Conservation (phyloP, 2,329 filamentous ascomycete species). For the Penicillium sp. region DNA sequence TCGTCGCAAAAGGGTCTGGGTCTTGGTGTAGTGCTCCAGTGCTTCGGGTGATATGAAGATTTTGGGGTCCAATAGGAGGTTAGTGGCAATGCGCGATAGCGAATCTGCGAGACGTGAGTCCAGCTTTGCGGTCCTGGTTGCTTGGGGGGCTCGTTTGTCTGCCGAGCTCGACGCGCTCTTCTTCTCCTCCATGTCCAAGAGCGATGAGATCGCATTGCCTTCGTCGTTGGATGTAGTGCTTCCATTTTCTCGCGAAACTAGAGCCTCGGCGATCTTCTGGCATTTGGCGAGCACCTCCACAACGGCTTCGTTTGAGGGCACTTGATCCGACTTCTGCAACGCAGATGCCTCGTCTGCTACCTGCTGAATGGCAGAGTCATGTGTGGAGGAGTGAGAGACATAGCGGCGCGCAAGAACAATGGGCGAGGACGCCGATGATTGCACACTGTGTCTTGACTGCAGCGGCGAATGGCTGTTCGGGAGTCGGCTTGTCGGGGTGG, state of each 20-base stretch:
- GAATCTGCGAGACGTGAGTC: conserved; percentile 40
- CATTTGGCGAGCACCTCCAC: conserved; percentile 36
- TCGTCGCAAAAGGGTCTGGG: conserved; percentile 70
- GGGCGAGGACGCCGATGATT: conserved; percentile 3
- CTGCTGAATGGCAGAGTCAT: conserved; percentile 30
- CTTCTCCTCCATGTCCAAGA: conserved; percentile 43
- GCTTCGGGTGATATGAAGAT: conserved; percentile 76
- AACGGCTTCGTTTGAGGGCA: conserved; percentile 37
- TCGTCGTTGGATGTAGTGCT: conserved; percentile 22
- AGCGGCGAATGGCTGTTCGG: conserved; percentile 16
- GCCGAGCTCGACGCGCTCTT: conserved; percentile 17
- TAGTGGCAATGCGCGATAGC: conserved; percentile 60
- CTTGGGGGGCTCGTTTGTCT: conserved; percentile 11
- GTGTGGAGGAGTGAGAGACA: conserved; percentile 16
- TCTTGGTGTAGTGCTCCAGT: conserved; percentile 70
- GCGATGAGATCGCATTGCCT: conserved; percentile 40
- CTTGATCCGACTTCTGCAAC: conserved; percentile 29
- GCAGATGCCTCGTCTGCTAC: conserved; percentile 27
- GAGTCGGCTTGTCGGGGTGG: conserved; percentile 5
- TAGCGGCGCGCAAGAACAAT: conserved; percentile 13
- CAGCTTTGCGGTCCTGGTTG: conserved; percentile 28
- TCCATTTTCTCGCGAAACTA: conserved; percentile 29
- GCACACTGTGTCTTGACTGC: conserved; percentile 13
- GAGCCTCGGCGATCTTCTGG: conserved; percentile 31
- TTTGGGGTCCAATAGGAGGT: conserved; percentile 68